Base-by-base conservation (phyloP, 108 stramenopile genomes). In the Cyclotella baltica region DNA sequence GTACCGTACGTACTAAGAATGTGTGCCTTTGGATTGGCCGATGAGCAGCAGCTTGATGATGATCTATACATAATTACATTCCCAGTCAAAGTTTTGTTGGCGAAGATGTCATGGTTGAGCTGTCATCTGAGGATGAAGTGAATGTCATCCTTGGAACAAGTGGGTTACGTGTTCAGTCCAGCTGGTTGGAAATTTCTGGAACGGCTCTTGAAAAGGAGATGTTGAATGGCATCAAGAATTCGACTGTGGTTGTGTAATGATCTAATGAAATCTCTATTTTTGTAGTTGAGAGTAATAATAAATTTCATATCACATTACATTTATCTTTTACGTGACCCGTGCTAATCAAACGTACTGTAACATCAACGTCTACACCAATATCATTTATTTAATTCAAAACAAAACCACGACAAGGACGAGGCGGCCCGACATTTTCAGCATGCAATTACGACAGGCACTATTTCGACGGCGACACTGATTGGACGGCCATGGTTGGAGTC, bases 21-120 rank as follows among this genome's bases (percentile, higher is more conserved):
- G 95, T 97, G 93, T 96, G 96, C 71, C 95, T 97, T 96, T 76
- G 76, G 61, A 47, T 87, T 97, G 48, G 77, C 87, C 19, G 92
- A 88, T 70, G 92, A 88, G 20, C 81, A 83, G 25, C 71, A 93
- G 70, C 82, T 92, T 22, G 95, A 92, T 50, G 91, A 89, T 1
- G 85, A 87, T 50, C 89, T 96, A 55, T 72, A 89, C 18, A 85
- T 97, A 35, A 75, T 95, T 77, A 96, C 95, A 22, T 97, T 97
- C 83, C 92, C 87, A 16, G 88, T 96, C 29, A 93, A 93, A 77
- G 70, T n/a, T n/a, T 92, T 37, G 89, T 83, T 16, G 88, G 80
- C 31, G 92, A 85, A 59, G 62, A 88, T 53, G 93, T 97, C 1
- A 56, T 91, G 71, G 89, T 96, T 3, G 92, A 96, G 59, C 90